Evolutionary conservation across 2,329 filamentous ascomycete genomes (phyloP).

Genomic region (Magnaporthales sp.): DNA sequence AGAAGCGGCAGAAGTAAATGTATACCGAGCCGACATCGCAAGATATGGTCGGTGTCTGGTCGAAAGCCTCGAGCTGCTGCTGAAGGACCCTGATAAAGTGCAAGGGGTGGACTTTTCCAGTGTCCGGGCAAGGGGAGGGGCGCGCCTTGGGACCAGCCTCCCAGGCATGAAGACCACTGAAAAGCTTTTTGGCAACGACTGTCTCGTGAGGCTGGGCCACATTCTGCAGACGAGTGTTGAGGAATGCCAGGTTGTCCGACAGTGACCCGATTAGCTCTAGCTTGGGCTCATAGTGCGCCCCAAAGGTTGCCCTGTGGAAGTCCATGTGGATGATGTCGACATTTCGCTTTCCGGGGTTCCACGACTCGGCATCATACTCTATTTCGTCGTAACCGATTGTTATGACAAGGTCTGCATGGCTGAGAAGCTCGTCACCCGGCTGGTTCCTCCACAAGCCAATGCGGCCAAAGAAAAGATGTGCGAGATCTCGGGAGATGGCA

Average conservation of each 20-base stretch:
- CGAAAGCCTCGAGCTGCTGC: slow-evolving; percentile 24
- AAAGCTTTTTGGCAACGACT: slow-evolving; percentile 22
- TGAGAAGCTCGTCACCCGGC: slow-evolving; percentile 33
- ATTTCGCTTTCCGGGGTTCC: slow-evolving; percentile 27
- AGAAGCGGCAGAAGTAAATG: slow-evolving; percentile 37
- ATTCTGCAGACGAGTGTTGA: slow-evolving; percentile 19
- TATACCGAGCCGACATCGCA: slow-evolving; percentile 38
- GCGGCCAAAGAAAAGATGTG: slow-evolving; percentile 35
- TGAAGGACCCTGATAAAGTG: slow-evolving; percentile 35
- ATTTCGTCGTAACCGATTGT: slow-evolving; percentile 37
- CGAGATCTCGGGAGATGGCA: slow-evolving; percentile 31
- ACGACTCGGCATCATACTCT: slow-evolving; percentile 35
- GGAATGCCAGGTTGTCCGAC: slow-evolving; percentile 27
- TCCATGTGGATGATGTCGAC: slow-evolving; percentile 34
- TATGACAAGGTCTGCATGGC: slow-evolving; percentile 32
- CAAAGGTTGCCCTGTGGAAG: slow-evolving; percentile 29
- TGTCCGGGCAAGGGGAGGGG: slow-evolving; percentile 11
- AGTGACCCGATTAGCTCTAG: slow-evolving; percentile 33
- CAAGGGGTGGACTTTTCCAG: slow-evolving; percentile 31
- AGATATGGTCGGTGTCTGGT: slow-evolving; percentile 21
- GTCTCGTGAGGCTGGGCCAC: slow-evolving; percentile 26
- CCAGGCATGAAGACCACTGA: slow-evolving; percentile 27
- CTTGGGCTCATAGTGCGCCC: slow-evolving; percentile 28
- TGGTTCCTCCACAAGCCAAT: slow-evolving; percentile 40
- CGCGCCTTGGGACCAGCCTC: slow-evolving; percentile 12